Conservation (phyloP, 805 yeast species). For the Starmera quercuum region DNA sequence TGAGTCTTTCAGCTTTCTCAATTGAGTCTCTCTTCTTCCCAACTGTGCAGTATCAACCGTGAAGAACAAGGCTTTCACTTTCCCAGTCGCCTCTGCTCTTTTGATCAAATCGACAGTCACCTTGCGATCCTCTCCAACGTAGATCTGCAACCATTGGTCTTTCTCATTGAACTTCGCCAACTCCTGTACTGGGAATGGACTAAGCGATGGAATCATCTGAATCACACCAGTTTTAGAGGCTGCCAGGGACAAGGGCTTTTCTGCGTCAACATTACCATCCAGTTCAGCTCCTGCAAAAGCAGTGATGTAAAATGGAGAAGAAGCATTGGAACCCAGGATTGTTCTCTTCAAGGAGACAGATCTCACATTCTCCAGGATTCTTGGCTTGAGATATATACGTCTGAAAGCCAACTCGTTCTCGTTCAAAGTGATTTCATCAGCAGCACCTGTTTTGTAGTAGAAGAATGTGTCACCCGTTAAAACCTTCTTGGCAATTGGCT, state of each 20-base stretch:
- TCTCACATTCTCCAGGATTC: constrained; percentile 27
- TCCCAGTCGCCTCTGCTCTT: constrained; percentile 29
- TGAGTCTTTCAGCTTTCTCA: not conserved
- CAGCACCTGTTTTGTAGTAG: constrained; percentile 41
- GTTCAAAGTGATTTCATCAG: constrained; percentile 38
- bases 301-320: constrained; percentile 39
- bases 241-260: constrained; percentile 31
- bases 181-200: constrained; percentile 34
- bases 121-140: constrained; percentile 32
- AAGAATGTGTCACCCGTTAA: constrained; percentile 29
- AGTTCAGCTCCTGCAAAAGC: constrained; percentile 40
- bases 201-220: constrained; percentile 40
- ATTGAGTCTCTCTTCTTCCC: constrained; percentile 40
- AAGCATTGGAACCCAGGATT: constrained; percentile 38
- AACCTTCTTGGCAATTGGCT: constrained; percentile 27
- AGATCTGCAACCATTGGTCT: constrained; percentile 42
- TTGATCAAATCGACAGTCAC: constrained; percentile 21
- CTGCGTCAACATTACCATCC: constrained; percentile 36
- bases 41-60: constrained; percentile 50
- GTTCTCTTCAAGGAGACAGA: constrained; percentile 34
- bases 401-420: constrained; percentile 36
- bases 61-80: constrained; percentile 40
- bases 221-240: constrained; percentile 32
- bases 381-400: constrained; percentile 38
- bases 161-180: constrained; percentile 26